Evolutionary conservation across 108 stramenopile genomes (phyloP).

Genomic region (Fistulifera pelliculosa): DNA sequence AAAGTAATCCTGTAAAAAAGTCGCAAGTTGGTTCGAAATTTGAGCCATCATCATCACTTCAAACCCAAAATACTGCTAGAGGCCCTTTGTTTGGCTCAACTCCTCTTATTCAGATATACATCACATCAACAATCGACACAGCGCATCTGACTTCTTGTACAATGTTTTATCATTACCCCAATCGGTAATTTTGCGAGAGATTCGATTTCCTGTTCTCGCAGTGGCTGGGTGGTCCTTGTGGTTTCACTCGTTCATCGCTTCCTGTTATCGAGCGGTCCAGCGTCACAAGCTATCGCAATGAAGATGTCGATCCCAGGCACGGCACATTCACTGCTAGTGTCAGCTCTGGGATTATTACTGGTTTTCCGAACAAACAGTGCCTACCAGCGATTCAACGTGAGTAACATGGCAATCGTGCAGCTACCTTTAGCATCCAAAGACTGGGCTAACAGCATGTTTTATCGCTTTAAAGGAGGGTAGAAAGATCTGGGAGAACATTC

Average conservation of each 20-base stretch:
- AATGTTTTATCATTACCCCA: slow-evolving; percentile 24
- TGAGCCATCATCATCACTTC: no score
- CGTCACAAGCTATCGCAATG: slow-evolving; percentile 14
- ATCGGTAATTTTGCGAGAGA: slow-evolving; percentile 26
- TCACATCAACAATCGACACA: slow-evolving; percentile 30
- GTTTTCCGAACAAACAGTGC: slow-evolving; percentile 71
- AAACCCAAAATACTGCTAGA: no score
- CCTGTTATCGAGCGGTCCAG: not conserved
- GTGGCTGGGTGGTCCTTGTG: slow-evolving; percentile 16
- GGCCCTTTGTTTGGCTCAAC: not conserved
- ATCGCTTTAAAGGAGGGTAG: slow-evolving; percentile 60
- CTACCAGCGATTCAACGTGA: slow-evolving; percentile 55
- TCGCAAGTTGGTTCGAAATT: no score
- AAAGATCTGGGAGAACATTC: slow-evolving; percentile 77
- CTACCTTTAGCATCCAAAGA: not conserved
- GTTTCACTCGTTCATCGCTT: slow-evolving; percentile 13
- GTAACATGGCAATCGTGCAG: not conserved
- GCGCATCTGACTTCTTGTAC: slow-evolving; percentile 36
- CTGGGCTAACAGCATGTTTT: slow-evolving; percentile 3
- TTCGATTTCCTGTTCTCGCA: slow-evolving; percentile 23
- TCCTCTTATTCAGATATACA: slow-evolving; percentile 1
- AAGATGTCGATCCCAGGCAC: slow-evolving; percentile 40
- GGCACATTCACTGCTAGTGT: slow-evolving; percentile 49
- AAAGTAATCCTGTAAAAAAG: no score
- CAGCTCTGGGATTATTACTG: slow-evolving; percentile 50